A percentile compares a stretch with the other conserved stretches of the same genome.
These are phyloP conservation scores for Chlamydomonas reinhardtii DNA, from an alignment of 163 green algal genomes.

Conservation along the genomic window DNA sequence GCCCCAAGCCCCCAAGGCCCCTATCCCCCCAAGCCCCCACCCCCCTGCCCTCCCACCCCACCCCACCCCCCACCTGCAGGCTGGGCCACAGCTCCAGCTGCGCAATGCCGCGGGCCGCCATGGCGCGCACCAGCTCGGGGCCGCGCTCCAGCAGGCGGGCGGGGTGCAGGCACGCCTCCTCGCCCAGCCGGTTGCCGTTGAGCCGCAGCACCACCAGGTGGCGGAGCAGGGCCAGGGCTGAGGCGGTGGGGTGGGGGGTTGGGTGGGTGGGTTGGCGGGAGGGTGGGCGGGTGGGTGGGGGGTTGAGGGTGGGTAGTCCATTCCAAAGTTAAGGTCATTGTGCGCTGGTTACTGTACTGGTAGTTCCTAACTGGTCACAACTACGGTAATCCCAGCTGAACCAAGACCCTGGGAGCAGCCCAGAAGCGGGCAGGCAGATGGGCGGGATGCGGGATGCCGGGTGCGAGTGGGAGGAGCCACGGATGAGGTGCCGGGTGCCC, in stretches of 20 bases:
- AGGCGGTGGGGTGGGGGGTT: not conserved
- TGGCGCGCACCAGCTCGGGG: slow-evolving; percentile 37
- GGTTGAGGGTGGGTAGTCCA: not conserved
- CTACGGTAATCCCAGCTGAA: too few species aligned
- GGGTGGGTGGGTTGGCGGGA: not conserved
- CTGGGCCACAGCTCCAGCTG: slow-evolving; percentile 38
- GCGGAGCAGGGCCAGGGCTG: slow-evolving; percentile 52
- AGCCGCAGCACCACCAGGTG: slow-evolving; percentile 66
- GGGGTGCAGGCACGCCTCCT: slow-evolving; percentile 57
- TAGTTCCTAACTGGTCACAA: too few species aligned
- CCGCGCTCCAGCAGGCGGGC: slow-evolving; percentile 55
- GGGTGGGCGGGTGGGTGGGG: not conserved
- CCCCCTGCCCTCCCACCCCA: too few species aligned
- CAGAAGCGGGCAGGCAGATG: not conserved
- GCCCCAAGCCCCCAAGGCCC: too few species aligned
- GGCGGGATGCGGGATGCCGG: not conserved
- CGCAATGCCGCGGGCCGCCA: slow-evolving; percentile 1
- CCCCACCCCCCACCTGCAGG: slow-evolving; percentile 23
- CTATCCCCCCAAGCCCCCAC: too few species aligned
- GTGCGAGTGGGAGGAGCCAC: too few species aligned
- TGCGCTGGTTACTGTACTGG: too few species aligned
- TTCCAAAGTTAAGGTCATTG: too few species aligned
- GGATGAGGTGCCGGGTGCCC: too few species aligned
- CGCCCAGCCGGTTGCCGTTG: slow-evolving; percentile 67
- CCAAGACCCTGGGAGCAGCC: too few species aligned